Evolutionary conservation across 768 basidiomycete species (phyloP).

Genomic region (Chiua virens): DNA sequence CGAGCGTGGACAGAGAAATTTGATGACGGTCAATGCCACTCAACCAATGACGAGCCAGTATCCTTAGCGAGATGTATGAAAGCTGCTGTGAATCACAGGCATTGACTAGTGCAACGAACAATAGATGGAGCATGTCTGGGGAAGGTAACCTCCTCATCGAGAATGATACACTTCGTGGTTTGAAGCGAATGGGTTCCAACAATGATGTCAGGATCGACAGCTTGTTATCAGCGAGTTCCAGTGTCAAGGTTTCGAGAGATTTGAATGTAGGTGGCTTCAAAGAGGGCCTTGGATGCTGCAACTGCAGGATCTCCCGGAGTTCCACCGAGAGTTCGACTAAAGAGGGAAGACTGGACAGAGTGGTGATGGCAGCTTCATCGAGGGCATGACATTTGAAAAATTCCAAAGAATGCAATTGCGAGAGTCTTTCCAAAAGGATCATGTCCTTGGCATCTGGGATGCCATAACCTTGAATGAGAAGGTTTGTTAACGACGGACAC

Average conservation of each 20-base stretch:
- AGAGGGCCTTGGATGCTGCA: slow-evolving; percentile 13
- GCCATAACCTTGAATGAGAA: slow-evolving; percentile 3
- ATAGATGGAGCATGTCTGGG: slow-evolving; percentile 19
- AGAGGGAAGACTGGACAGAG: slow-evolving; percentile 14
- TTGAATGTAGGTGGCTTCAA: slow-evolving; percentile 18
- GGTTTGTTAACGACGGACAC: slow-evolving; percentile 17
- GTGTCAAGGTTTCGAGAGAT: slow-evolving; percentile 7
- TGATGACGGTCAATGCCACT: background rate
- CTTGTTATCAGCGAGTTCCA: background rate
- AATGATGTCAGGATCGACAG: slow-evolving; percentile 22
- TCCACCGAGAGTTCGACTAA: slow-evolving; percentile 20
- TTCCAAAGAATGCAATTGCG: slow-evolving; percentile 16
- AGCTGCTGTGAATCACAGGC: slow-evolving; percentile 16
- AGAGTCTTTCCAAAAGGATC: background rate
- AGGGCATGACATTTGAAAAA: slow-evolving; percentile 19
- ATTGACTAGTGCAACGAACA: slow-evolving; percentile 18
- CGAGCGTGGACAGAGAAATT: slow-evolving; percentile 15
- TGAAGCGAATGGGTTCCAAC: slow-evolving; percentile 17
- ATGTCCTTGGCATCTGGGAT: no score
- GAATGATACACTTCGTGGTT: slow-evolving; percentile 15
- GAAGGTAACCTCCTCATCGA: slow-evolving; percentile 6
- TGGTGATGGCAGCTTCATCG: slow-evolving; percentile 15
- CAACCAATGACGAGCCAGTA: background rate
- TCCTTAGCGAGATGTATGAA: slow-evolving; percentile 4
- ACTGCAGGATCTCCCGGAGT: slow-evolving; percentile 11